Evolutionary conservation across 2,329 filamentous ascomycete species (phyloP).

Genomic region (Penicillium thymicola): DNA sequence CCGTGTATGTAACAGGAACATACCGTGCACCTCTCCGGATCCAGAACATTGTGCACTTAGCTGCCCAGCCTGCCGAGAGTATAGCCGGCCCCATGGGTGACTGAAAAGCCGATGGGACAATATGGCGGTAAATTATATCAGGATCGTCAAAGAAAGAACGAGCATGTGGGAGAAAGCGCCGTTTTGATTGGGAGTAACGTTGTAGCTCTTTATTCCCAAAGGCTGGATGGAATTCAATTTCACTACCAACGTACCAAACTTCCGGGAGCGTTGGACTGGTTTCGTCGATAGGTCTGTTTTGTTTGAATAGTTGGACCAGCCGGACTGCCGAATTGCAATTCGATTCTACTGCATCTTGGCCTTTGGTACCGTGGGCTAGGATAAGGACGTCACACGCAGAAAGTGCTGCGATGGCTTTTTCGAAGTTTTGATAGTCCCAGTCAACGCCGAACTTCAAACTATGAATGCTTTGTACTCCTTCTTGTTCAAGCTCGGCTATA

Average conservation of each 20-base stretch:
- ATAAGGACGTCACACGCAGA: constrained; percentile 15
- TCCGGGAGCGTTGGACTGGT: constrained; percentile 11
- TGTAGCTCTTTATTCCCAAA: constrained; percentile 5
- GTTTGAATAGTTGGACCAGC: constrained; percentile 11
- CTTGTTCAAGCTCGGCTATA: constrained; percentile 2
- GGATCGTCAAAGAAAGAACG: constrained; percentile 16
- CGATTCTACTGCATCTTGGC: constrained; percentile 6
- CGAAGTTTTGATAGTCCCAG: constrained; percentile 13
- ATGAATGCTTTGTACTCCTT: constrained; percentile 11
- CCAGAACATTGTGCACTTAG: constrained; percentile 17
- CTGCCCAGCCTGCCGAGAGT: constrained; percentile 13
- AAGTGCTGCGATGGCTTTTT: not conserved
- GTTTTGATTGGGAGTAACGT: constrained; percentile 8
- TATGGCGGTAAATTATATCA: constrained; percentile 16
- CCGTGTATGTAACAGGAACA: constrained; percentile 18
- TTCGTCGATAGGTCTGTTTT: not conserved
- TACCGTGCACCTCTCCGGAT: constrained; percentile 17
- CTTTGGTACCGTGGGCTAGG: constrained; percentile 13
- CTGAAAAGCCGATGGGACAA: constrained; percentile 11
- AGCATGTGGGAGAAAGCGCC: constrained; percentile 16
- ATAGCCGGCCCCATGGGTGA: constrained; percentile 6
- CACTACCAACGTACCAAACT: constrained; percentile 19
- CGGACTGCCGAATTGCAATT: constrained; percentile 12
- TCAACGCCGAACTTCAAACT: constrained; percentile 6
- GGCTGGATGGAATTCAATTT: constrained; percentile 11